A percentile compares a stretch with the other conserved stretches of the same genome.
These are phyloP conservation scores for Aureobasidium subglaciale DNA, from an alignment of 2,329 filamentous ascomycete genomes.

Conservation along the genomic window DNA sequence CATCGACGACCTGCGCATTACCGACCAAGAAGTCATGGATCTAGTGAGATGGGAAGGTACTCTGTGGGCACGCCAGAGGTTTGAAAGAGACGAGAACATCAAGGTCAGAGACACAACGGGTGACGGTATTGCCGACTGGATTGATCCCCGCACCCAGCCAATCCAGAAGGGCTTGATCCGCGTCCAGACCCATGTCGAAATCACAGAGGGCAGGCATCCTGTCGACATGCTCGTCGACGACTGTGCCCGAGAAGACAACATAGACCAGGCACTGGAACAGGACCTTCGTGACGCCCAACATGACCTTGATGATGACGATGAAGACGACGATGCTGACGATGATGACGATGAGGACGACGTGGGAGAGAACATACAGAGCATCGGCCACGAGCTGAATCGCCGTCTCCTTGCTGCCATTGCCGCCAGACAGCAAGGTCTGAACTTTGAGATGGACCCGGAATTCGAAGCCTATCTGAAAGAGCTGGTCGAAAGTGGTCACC, in stretches of 20 bases:
- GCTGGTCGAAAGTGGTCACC: constrained; percentile 25
- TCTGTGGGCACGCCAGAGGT: constrained; percentile 74
- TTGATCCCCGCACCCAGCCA: constrained; percentile 37
- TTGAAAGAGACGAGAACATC: constrained; percentile 66
- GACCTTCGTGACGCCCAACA: background rate
- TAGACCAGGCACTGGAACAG: background rate
- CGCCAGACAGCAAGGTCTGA: constrained; percentile 27
- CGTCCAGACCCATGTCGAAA: constrained; percentile 7
- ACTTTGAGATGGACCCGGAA: constrained; percentile 24
- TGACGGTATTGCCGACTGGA: constrained; percentile 59
- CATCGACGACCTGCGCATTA: constrained; percentile 64
- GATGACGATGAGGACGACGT: constrained; percentile 18
- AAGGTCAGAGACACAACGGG: constrained; percentile 64
- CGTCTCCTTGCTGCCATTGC: constrained; percentile 18
- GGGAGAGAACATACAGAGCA: background rate
- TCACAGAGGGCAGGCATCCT: constrained; percentile 4
- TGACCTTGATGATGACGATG: constrained; percentile 20
- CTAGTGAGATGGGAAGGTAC: constrained; percentile 80
- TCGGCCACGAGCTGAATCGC: constrained; percentile 13
- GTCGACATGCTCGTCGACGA: background rate
- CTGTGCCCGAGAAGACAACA: background rate
- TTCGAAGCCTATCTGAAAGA: constrained; percentile 31
- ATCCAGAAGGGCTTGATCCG: constrained; percentile 21
- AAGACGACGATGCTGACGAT: constrained; percentile 18
- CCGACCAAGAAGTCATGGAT: constrained; percentile 59